Conservation (phyloP, 768 basidiomycete species). For the Peribolospora baueri region DNA sequence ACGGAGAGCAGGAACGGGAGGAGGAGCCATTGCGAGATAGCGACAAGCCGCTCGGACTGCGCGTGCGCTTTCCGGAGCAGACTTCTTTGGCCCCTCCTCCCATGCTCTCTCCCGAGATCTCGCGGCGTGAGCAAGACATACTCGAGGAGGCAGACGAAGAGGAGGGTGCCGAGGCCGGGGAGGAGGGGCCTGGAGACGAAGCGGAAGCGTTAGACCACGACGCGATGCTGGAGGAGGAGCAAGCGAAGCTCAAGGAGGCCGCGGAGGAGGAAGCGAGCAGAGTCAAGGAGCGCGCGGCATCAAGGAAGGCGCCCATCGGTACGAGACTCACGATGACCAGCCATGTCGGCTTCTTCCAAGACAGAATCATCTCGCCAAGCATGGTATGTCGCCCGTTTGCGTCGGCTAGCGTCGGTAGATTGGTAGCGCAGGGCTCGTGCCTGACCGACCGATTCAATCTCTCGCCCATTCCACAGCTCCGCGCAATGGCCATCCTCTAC, state of each 20-base stretch:
- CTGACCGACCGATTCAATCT: not conserved
- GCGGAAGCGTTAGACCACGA: not conserved
- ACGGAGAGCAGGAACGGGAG: not conserved
- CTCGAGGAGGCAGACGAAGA: conserved; percentile 32
- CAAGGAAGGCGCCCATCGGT: conserved; percentile 35
- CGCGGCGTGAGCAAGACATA: not conserved
- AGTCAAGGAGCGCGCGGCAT: conserved; percentile 23
- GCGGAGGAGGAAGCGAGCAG: conserved; percentile 10
- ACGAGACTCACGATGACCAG: conserved; percentile 87
- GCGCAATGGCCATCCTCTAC: conserved; percentile 57
- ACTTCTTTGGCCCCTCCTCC: not conserved
- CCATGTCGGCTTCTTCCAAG: conserved; percentile 32
- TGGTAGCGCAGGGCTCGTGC: not conserved
- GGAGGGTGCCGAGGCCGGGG: conserved; percentile 21
- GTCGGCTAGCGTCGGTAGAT: not conserved
- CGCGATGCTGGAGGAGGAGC: conserved; percentile 26
- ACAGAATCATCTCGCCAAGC: conserved; percentile 60
- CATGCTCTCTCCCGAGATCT: not conserved
- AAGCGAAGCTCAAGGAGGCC: conserved; percentile 27
- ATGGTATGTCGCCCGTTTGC: conserved; percentile 41
- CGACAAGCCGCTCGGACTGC: conserved; percentile 14
- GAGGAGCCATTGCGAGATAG: not conserved
- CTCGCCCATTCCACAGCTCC: conserved; percentile 50
- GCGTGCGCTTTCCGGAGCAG: conserved; percentile 13
- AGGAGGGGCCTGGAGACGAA: conserved; percentile 12